These are phyloP conservation scores for Syncephalis plumigaleata DNA, from an alignment of 371 early-diverging fungal species.

Conservation along the genomic window DNA sequence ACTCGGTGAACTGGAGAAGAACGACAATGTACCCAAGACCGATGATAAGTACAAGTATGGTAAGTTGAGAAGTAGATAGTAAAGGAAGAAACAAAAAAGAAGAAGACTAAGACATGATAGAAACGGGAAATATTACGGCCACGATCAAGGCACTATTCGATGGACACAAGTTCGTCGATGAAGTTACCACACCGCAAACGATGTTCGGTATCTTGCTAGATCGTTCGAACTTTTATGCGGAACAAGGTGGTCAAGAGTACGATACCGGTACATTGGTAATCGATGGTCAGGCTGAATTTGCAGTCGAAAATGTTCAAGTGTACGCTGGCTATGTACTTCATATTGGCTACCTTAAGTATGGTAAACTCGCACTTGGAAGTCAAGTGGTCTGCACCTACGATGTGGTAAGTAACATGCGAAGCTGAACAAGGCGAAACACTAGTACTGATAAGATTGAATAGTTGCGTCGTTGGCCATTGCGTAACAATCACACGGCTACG, in stretches of 20 bases:
- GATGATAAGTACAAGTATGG: conserved; percentile 83
- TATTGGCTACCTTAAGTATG: conserved; percentile 85
- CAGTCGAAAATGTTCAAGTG: conserved; percentile 91
- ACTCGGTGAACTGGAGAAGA: conserved; percentile 67
- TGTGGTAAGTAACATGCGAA: conserved; percentile 24
- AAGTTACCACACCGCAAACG: conserved; percentile 22
- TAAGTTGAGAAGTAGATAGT: conserved; percentile 7
- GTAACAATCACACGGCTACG: conserved; percentile 96
- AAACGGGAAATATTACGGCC: conserved; percentile 41
- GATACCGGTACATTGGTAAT: conserved; percentile 89
- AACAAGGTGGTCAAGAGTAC: conserved; percentile 97
- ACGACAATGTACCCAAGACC: conserved; percentile 55
- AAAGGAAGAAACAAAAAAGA: background rate
- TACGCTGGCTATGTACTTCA: conserved; percentile 95
- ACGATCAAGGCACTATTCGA: conserved; percentile 53
- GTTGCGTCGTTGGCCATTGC: conserved; percentile 68
- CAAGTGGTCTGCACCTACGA: conserved; percentile 71
- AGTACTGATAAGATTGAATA: conserved; percentile 12
- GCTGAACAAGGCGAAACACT: background rate
- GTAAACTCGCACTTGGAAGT: conserved; percentile 46
- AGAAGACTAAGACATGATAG: conserved; percentile 8
- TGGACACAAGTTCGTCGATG: conserved; percentile 27
- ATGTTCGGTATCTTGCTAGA: conserved; percentile 86
- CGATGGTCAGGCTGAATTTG: conserved; percentile 71
- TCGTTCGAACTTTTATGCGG: conserved; percentile 97